Evolutionary conservation across 2,329 filamentous ascomycete species (phyloP).

Genomic region (Fusarium sp.): DNA sequence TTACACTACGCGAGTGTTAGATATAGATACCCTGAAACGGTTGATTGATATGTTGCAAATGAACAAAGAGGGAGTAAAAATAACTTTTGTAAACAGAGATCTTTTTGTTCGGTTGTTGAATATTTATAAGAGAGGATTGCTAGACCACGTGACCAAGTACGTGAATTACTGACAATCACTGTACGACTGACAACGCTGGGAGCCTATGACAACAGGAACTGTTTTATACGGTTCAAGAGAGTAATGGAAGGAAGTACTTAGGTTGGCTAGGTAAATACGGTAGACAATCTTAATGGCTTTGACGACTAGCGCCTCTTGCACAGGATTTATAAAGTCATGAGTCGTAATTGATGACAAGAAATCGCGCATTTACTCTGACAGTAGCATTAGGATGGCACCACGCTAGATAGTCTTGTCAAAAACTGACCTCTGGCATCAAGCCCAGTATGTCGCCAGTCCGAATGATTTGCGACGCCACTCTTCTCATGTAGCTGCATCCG

Average conservation of each 20-base stretch:
- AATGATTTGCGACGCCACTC: conserved; percentile 4
- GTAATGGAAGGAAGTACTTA: no score
- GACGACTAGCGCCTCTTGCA: conserved; percentile 39
- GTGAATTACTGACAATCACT: not conserved
- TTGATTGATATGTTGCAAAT: no score
- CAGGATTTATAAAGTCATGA: conserved; percentile 46
- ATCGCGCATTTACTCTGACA: conserved; percentile 16
- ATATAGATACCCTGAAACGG: no score
- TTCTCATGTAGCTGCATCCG: conserved; percentile 29
- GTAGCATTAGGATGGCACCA: not conserved
- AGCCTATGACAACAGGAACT: not conserved
- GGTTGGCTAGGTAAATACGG: no score
- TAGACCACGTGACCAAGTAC: conserved; percentile 11
- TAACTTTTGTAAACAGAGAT: no score
- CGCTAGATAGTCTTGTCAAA: not conserved
- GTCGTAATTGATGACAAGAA: conserved; percentile 39
- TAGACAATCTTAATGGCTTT: no score
- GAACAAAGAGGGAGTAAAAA: no score
- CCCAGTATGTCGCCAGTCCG: not conserved
- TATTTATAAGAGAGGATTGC: not conserved
- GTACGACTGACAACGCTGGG: not conserved
- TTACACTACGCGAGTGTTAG: no score
- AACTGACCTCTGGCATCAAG: not conserved
- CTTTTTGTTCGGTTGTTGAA: not conserved
- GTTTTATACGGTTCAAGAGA: no score